Conservation (phyloP, 2,329 filamentous ascomycete species). For the Talaromyces islandicus region DNA sequence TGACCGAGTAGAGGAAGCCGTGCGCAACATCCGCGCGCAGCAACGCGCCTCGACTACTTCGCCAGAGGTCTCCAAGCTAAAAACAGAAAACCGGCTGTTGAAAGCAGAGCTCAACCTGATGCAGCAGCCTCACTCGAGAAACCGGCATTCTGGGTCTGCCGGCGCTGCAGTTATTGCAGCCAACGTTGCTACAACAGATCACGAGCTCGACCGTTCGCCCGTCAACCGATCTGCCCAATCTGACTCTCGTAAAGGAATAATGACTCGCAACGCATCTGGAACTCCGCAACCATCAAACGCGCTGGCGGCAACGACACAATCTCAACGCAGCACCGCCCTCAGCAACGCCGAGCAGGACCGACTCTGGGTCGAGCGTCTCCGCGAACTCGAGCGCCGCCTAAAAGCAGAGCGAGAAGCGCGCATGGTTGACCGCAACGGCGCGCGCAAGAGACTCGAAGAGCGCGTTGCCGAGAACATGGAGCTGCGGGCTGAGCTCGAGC, state of each 20-base stretch:
- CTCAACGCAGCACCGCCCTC: constrained; percentile 17
- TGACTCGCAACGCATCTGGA: constrained; percentile 23
- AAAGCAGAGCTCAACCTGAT: constrained; percentile 63
- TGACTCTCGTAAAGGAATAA: constrained; percentile 14
- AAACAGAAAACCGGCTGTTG: constrained; percentile 55
- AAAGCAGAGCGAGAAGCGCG: constrained; percentile 86
- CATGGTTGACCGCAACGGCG: constrained; percentile 76
- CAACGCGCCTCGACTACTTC: constrained; percentile 29
- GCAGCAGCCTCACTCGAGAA: constrained; percentile 59
- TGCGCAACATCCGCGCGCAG: constrained; percentile 53
- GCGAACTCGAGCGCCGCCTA: constrained; percentile 80
- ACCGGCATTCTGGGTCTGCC: constrained; percentile 32
- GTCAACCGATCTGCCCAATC: constrained; percentile 19
- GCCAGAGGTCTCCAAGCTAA: constrained; percentile 54
- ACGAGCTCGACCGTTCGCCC: constrained; percentile 1
- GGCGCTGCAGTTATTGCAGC: background rate
- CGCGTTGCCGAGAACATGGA: constrained; percentile 69
- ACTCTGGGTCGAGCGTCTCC: constrained; percentile 76
- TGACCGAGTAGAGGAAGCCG: constrained; percentile 75
- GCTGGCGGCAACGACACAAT: constrained; percentile 15
- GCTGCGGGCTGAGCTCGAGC: constrained; percentile 58
- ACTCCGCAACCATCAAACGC: constrained; percentile 27
- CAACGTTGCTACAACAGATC: constrained; percentile 1
- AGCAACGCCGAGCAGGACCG: constrained; percentile 51
- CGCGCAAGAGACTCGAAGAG: constrained; percentile 71